Evolutionary conservation across 345 rosid genomes (phyloP), one percentile per base, ranked within the genome.

Genomic region (Gossypium anomalum): DNA sequence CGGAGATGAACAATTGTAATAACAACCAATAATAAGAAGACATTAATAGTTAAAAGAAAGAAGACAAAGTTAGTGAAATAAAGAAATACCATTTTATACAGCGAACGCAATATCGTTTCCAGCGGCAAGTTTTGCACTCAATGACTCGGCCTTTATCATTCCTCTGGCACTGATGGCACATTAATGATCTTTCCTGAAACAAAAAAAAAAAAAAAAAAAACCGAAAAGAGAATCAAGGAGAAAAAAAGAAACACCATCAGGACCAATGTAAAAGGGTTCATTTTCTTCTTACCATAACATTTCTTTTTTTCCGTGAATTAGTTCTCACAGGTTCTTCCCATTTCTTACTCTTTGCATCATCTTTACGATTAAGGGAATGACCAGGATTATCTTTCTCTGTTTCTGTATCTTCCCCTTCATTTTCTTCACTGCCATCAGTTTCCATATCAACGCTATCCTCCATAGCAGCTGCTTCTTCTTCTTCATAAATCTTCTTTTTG

Each of bases 151-250:
- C 86, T 45, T 77, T 87, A 38, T 89, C 90, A 61, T 76, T 85
- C 60, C 88, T 63, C 74, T 89, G 82, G 73, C 93, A 89, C 29
- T 89, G 93, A 71, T 89, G 91, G 67, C 91, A 87, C 86, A 77
- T 88, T 55, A 51, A 22, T 4, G 82, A 69, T 16, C 41, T 11
- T 55, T 19, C 59, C 59, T 55, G 23, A 55, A 55, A n/a, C 59
- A 13, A n/a, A 16, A 17, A 53, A 55, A 52, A 55, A 53, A 53
- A 25, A 1, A 22, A 27, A 27, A 27, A 27, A 27, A 27, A 27
- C 3, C 7, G 13, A 55, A 55, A 8, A 55, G 59, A 55, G 59
- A 55, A 55, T 55, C 59, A 19, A 19, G 59, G 38, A 34, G 38
- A 34, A 34, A 34, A 34, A 34, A 34, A 4, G 6, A 55, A 19